phyloP scores from a whole-genome alignment of 1,284 basidiomycete genomes.

The Cryptococcus sp. region DNA sequence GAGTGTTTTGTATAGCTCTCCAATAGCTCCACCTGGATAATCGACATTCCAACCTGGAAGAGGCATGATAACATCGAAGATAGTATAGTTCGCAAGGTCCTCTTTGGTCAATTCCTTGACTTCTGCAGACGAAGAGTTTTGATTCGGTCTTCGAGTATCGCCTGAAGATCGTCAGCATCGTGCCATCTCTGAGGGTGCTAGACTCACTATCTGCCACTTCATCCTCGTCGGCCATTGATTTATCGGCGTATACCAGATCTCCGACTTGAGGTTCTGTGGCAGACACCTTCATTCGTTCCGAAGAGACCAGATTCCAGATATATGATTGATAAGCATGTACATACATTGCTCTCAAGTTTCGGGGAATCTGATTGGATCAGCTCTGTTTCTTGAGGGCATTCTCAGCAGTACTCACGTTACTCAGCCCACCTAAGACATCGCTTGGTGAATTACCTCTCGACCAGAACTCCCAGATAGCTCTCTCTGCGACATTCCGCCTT shows the following conservation, averaged over 20 bases:
- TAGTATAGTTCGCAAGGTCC: slow-evolving; percentile 71
- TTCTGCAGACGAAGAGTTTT: slow-evolving; percentile 38
- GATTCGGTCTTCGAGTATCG: not conserved
- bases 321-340: slow-evolving; percentile 99
- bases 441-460: slow-evolving; percentile 73
- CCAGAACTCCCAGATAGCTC: slow-evolving; percentile 85
- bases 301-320: slow-evolving; percentile 94
- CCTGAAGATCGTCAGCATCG: no score
- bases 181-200: no score
- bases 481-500: slow-evolving; percentile 82
- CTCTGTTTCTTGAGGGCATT: not conserved
- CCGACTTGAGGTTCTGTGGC: slow-evolving; percentile 71
- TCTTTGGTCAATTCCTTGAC: slow-evolving; percentile 72
- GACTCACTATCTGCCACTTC: not conserved
- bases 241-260: slow-evolving; percentile 64
- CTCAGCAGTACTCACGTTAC: slow-evolving; percentile 57
- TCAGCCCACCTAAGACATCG: slow-evolving; percentile 79
- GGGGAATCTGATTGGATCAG: slow-evolving; percentile 66
- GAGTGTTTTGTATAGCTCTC: slow-evolving; percentile 75
- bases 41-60: slow-evolving; percentile 88
- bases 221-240: slow-evolving; percentile 45
- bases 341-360: slow-evolving; percentile 92
- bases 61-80: slow-evolving; percentile 94
- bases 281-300: slow-evolving; percentile 82
- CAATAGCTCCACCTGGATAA: slow-evolving; percentile 75